A percentile compares a stretch with the other conserved stretches of the same genome.
phyloP scores from a whole-genome alignment of 2,329 filamentous ascomycete genomes.

The Penicillium sp. region DNA sequence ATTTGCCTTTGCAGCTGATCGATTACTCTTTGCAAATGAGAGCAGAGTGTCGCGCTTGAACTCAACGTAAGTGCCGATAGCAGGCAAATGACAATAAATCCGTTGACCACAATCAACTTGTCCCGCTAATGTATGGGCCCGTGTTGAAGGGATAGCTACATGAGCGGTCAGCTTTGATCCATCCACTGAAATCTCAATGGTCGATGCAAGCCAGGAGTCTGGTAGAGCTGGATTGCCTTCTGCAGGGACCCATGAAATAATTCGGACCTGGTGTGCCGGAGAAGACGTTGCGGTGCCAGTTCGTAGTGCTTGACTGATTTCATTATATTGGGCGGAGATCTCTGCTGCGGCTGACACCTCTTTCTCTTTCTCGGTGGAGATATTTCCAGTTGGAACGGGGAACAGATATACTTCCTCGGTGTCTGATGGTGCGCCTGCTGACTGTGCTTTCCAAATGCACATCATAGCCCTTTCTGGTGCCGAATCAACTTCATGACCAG shows the following conservation, averaged over 20 bases:
- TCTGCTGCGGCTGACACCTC: constrained; percentile 17
- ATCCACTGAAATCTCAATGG: constrained; percentile 23
- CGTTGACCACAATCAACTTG: constrained; percentile 15
- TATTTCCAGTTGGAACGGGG: no score
- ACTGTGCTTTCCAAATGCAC: constrained; percentile 20
- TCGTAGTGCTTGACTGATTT: constrained; percentile 22
- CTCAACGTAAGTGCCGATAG: constrained; percentile 30
- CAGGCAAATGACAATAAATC: constrained; percentile 32
- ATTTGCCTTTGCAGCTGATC: constrained; percentile 15
- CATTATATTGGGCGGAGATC: constrained; percentile 22
- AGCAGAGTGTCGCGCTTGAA: constrained; percentile 31
- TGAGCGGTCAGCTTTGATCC: constrained; percentile 24
- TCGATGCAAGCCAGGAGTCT: constrained; percentile 13
- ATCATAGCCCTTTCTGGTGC: not conserved
- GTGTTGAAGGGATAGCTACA: constrained; percentile 16
- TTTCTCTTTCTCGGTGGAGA: no score
- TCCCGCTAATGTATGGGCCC: constrained; percentile 4
- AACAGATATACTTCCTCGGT: not conserved
- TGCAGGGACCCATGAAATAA: constrained; percentile 15
- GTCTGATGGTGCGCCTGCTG: no score
- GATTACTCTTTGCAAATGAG: constrained; percentile 28
- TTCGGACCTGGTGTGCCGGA: constrained; percentile 2
- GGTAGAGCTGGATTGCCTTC: constrained; percentile 9
- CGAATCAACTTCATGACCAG: not conserved
- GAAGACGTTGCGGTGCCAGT: constrained; percentile 1